These are phyloP conservation scores for Umbelopsis ramanniana DNA, from an alignment of 192 early-diverging fungal species.

Conservation along the genomic window DNA sequence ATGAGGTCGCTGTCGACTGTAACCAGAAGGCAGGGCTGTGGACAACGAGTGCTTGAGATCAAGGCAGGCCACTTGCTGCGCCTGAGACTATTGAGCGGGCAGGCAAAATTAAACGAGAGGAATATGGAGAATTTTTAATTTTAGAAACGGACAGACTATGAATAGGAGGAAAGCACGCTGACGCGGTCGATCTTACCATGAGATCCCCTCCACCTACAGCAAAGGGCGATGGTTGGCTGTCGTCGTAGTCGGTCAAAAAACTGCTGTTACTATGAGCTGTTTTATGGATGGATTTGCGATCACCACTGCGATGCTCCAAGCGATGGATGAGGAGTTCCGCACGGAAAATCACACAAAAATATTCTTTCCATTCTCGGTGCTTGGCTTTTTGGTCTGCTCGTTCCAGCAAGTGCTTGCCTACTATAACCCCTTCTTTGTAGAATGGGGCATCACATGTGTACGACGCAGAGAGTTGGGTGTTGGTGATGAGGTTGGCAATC, in stretches of 20 bases:
- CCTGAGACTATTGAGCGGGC: slow-evolving; percentile 26
- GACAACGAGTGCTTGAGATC: slow-evolving; percentile 84
- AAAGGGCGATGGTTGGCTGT: not conserved
- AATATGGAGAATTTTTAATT: not conserved
- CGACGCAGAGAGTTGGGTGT: slow-evolving; percentile 21
- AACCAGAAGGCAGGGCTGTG: slow-evolving; percentile 82
- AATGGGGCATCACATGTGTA: slow-evolving; percentile 40
- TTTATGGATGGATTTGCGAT: not conserved
- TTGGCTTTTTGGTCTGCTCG: slow-evolving; percentile 76
- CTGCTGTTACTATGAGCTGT: not conserved
- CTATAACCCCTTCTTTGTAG: slow-evolving; percentile 77
- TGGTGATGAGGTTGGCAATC: slow-evolving; percentile 10
- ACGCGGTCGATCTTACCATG: slow-evolving; percentile 11
- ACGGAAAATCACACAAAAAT: slow-evolving; percentile 74
- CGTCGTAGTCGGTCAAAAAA: not conserved
- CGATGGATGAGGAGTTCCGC: slow-evolving; percentile 83
- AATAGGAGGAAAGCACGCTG: not conserved
- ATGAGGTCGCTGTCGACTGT: slow-evolving; percentile 73
- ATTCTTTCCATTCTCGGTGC: slow-evolving; percentile 83
- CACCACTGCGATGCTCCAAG: slow-evolving; percentile 51
- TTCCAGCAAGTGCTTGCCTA: slow-evolving; percentile 87
- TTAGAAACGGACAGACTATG: not conserved
- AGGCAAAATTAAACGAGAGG: too few species aligned
- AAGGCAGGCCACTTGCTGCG: slow-evolving; percentile 51
- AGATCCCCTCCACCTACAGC: slow-evolving; percentile 22